Conservation (phyloP, 768 basidiomycete genomes). For the Boletus reticulatus region DNA sequence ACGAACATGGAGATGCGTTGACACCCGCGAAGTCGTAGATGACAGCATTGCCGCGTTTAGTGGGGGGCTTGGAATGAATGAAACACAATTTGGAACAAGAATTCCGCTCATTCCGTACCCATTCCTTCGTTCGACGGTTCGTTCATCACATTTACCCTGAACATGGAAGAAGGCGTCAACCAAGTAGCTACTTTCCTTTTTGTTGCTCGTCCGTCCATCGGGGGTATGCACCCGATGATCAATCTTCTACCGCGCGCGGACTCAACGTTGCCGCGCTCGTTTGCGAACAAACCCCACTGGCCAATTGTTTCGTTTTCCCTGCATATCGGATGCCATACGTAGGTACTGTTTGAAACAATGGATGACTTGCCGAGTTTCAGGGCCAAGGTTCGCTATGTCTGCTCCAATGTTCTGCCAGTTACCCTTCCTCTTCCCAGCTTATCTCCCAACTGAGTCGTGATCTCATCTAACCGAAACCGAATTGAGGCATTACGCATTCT, state of each 20-base stretch:
- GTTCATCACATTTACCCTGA: slow-evolving; percentile 16
- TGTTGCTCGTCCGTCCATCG: slow-evolving; percentile 12
- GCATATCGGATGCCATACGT: neutral
- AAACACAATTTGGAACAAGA: slow-evolving; percentile 5
- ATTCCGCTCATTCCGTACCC: slow-evolving; percentile 12
- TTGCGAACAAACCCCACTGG: slow-evolving; percentile 9
- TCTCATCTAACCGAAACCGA: slow-evolving; percentile 9
- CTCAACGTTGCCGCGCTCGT: slow-evolving; percentile 23
- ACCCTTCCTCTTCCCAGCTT: slow-evolving; percentile 21
- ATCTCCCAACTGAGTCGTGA: slow-evolving; percentile 20
- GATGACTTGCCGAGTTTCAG: slow-evolving; percentile 5
- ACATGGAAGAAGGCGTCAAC: slow-evolving; percentile 3
- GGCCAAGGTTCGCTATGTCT: slow-evolving; percentile 18
- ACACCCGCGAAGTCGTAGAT: slow-evolving; percentile 2
- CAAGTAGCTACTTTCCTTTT: slow-evolving; percentile 7
- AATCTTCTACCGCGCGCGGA: slow-evolving; percentile 24
- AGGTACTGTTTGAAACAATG: neutral
- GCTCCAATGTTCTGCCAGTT: slow-evolving; percentile 4
- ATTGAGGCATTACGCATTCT: slow-evolving; percentile 9
- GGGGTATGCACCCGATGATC: slow-evolving; percentile 21
- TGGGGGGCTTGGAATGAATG: slow-evolving; percentile 8
- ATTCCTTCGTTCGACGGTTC: neutral
- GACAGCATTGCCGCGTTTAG: neutral
- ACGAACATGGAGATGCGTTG: neutral
- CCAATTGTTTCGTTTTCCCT: neutral